Evolutionary conservation across 2,329 filamentous ascomycete genomes (phyloP), one percentile per base, ranked within the genome.

Genomic region (Botryosphaeria agaves): DNA sequence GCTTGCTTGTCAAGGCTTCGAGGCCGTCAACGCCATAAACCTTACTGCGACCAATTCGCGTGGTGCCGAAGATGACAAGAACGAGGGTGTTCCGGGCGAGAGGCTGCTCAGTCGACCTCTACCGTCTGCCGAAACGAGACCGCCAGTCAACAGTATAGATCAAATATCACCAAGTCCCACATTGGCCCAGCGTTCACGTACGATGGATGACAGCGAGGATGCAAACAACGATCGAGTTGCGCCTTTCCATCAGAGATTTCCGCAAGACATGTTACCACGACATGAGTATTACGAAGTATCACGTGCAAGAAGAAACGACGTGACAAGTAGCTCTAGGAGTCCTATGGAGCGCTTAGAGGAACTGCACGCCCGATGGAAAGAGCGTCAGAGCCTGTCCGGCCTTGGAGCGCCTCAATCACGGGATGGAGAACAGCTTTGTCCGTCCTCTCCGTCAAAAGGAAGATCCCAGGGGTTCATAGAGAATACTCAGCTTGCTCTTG

Each of bases 401-500:
- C 26, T 27, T 11, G 16, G 9, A 11, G 9, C 7, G 12, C 26
- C 26, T 5, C 4, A 14, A 7, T 8, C 26, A 14, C 7, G 5
- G 26, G 4, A 14, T 3, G 5, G 5, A 14, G 3, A 15, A 2
- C n/a, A 5, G 7, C 4, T 14, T 2, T 9, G n/a, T 14, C 4
- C 15, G 12, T 14, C 26, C 4, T 9, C 5, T 9, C 20, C 28
- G 11, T 11, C 5, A 9, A 18, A 5, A n/a, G 2, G n/a, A 9
- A 18, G 28, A 18, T 26, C 30, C 27, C 28, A 21, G 5, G 21
- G 34, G 1, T 53, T 49, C 28, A 41, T 61, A 16, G 55, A 60
- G 18, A 52, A 61, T 32, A 59, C 59, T 5, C 59, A 62, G 36
- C 33, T 55, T 15, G 58, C 54, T 11, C 46, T 45, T 24, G 41